phyloP scores from a whole-genome alignment of 2,329 filamentous ascomycete genomes.

The Cryphonectria naterciae region DNA sequence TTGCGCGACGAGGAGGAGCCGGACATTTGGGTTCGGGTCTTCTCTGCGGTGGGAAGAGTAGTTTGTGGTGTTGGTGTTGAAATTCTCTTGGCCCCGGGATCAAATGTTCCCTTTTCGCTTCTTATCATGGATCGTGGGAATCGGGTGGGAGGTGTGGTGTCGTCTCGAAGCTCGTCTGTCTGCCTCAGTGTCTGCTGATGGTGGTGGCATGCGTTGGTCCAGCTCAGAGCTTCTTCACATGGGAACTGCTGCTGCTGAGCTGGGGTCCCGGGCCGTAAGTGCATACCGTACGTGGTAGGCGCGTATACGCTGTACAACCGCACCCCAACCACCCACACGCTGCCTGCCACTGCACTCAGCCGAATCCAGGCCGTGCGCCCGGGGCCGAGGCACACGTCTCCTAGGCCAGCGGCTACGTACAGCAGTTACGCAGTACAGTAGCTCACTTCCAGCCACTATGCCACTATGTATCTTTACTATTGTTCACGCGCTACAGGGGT shows the following conservation, averaged over 20 bases:
- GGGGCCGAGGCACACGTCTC: background rate
- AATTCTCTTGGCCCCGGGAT: too few species aligned
- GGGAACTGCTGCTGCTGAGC: background rate
- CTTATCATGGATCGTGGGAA: too few species aligned
- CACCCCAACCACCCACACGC: background rate
- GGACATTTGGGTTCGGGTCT: slow-evolving; percentile 28
- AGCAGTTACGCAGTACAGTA: background rate
- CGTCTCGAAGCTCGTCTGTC: background rate
- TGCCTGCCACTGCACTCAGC: background rate
- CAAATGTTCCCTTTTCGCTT: too few species aligned
- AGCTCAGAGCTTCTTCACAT: background rate
- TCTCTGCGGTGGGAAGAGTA: background rate
- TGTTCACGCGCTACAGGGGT: background rate
- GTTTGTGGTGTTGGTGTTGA: background rate
- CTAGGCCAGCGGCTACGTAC: background rate
- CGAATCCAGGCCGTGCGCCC: background rate
- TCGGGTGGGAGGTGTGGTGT: background rate
- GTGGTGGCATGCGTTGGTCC: background rate
- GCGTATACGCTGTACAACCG: background rate
- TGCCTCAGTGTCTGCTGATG: background rate
- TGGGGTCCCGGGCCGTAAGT: too few species aligned
- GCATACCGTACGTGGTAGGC: background rate
- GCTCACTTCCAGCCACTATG: background rate
- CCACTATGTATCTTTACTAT: background rate
- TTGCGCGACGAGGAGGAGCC: slow-evolving; percentile 46